phyloP scores from a whole-genome alignment of 805 yeast species.

The Ogataea trehaloabstinens region DNA sequence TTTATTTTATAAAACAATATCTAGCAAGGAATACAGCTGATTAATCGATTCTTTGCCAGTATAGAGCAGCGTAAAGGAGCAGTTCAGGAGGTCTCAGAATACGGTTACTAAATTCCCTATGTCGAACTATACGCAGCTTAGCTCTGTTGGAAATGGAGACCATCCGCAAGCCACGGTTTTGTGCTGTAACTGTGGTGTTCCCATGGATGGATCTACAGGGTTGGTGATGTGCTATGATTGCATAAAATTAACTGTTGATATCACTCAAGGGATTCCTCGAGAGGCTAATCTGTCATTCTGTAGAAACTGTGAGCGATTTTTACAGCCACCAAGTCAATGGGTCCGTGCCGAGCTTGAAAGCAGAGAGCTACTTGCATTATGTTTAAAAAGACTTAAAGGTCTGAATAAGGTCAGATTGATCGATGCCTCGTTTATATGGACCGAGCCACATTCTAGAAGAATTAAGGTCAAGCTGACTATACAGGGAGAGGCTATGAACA shows the following conservation, averaged over 20 bases:
- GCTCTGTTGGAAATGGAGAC: constrained; percentile 32
- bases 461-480: constrained; percentile 87
- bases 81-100: no score
- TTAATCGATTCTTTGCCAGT: no score
- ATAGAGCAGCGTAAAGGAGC: no score
- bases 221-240: constrained; percentile 97
- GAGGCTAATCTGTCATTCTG: constrained; percentile 93
- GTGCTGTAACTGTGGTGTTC: constrained; percentile 98
- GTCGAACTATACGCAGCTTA: constrained; percentile 49
- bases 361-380: constrained; percentile 86
- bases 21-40: no score
- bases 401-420: constrained; percentile 79
- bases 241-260: constrained; percentile 88
- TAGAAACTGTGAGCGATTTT: constrained; percentile 93
- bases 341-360: constrained; percentile 86
- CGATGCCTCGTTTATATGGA: constrained; percentile 97
- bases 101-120: no score
- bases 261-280: constrained; percentile 91
- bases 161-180: constrained; percentile 70
- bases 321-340: constrained; percentile 96
- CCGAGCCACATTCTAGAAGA: constrained; percentile 98
- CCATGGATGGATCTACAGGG: constrained; percentile 94
- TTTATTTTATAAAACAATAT: no score
- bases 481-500: constrained; percentile 93
- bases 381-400: constrained; percentile 86